A percentile compares a stretch with the other conserved stretches of the same genome.
phyloP scores from a whole-genome alignment of 345 rosid species.

The Brassica carinata region DNA sequence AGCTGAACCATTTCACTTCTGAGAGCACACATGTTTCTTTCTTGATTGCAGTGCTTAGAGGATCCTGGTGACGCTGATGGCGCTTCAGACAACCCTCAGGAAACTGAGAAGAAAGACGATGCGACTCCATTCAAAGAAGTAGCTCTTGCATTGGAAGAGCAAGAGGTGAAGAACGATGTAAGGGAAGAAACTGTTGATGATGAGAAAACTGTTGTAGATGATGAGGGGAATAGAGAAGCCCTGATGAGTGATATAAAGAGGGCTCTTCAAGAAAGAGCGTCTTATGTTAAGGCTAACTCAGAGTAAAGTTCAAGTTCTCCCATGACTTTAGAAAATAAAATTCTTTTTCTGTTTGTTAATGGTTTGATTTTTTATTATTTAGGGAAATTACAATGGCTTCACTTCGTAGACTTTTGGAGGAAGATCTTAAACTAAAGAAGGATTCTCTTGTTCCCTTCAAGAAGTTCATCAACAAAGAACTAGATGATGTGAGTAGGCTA shows the following conservation, averaged over 20 bases:
- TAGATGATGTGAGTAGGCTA: slow-evolving; percentile 58
- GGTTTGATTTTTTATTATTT: background rate
- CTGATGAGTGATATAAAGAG: slow-evolving; percentile 54
- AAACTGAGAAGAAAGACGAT: slow-evolving; percentile 41
- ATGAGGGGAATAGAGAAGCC: slow-evolving; percentile 43
- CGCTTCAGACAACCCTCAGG: slow-evolving; percentile 52
- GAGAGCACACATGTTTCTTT: background rate
- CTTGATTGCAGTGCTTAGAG: slow-evolving; percentile 45
- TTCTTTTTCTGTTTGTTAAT: background rate
- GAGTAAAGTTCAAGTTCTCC: slow-evolving; percentile 50
- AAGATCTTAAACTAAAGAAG: slow-evolving; percentile 73
- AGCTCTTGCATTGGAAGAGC: slow-evolving; percentile 46
- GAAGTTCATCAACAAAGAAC: slow-evolving; percentile 58
- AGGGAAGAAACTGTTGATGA: slow-evolving; percentile 34
- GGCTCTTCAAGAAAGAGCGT: slow-evolving; percentile 61
- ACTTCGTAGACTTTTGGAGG: slow-evolving; percentile 81
- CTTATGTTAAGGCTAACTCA: slow-evolving; percentile 64
- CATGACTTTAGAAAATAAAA: background rate
- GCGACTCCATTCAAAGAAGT: slow-evolving; percentile 37
- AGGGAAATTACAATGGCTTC: slow-evolving; percentile 77
- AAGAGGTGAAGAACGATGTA: slow-evolving; percentile 42
- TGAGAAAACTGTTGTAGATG: slow-evolving; percentile 39
- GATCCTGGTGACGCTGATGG: slow-evolving; percentile 44
- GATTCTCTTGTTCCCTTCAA: slow-evolving; percentile 67
- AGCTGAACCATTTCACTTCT: background rate